Conservation (phyloP, 2,329 filamentous ascomycete genomes). For the Botrytis cinerea region DNA sequence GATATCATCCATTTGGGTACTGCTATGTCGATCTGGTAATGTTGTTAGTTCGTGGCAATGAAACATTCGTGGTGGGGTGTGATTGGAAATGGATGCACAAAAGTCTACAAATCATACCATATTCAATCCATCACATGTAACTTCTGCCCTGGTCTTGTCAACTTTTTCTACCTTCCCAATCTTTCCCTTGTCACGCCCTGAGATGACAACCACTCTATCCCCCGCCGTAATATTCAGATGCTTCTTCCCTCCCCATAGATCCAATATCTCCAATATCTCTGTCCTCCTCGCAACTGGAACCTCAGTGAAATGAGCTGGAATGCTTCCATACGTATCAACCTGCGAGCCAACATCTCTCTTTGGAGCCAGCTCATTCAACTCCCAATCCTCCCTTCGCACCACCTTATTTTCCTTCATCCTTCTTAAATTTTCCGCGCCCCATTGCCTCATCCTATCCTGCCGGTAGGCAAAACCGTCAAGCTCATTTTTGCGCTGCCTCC, state of each 20-base stretch:
- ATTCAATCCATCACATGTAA: constrained; percentile 64
- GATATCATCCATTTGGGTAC: constrained; percentile 46
- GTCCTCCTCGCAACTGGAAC: constrained; percentile 33
- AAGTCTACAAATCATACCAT: constrained; percentile 52
- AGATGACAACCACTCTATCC: constrained; percentile 80
- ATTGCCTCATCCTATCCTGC: not conserved
- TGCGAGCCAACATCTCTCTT: constrained; percentile 67
- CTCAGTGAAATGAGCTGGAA: constrained; percentile 45
- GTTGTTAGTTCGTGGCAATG: constrained; percentile 3
- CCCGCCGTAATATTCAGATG: constrained; percentile 64
- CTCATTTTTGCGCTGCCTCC: constrained; percentile 40
- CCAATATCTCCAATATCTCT: constrained; percentile 40
- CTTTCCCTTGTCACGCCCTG: constrained; percentile 78
- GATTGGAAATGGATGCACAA: not conserved
- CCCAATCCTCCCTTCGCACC: constrained; percentile 73
- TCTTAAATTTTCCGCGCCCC: constrained; percentile 11
- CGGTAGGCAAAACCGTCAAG: not conserved
- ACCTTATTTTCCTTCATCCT: constrained; percentile 52
- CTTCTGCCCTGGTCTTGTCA: constrained; percentile 54
- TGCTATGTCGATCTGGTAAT: constrained; percentile 46
- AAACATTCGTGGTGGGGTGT: not conserved
- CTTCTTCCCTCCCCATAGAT: constrained; percentile 42
- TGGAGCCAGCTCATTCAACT: constrained; percentile 75
- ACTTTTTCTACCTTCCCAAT: constrained; percentile 72
- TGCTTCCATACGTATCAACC: constrained; percentile 60